Evolutionary conservation across 306 rosid genomes (phyloP), one percentile per base, ranked within the genome.

Genomic region (Quercus cerris): DNA sequence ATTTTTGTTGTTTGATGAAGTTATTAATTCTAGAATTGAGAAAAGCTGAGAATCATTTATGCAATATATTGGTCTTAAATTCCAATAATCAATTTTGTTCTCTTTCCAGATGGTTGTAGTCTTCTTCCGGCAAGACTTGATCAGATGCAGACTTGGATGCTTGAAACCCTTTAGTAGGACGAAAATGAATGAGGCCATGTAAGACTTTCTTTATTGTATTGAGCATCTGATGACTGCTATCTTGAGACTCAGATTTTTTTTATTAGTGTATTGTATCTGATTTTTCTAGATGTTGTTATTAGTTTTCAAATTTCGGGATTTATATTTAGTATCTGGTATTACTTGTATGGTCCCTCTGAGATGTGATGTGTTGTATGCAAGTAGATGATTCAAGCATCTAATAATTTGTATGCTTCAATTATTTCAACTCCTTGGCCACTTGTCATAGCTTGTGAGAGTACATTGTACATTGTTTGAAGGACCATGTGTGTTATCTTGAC

Each of bases 81-180:
- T 49, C 17, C 54, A 46, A 10, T 9, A 63, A 9, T 78, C 19
- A 25, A 18, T 62, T 46, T 81, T 81, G 33, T 81, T 75, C 72
- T n/a, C 62, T 64, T 67, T 89, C 84, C 84, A 87, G 89, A 71
- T 81, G 82, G 86, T 10, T 31, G 11, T 49, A 58, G 14, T 70
- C 33, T 61, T 84, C 38, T 58, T 84, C 49, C 46, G 46, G 73
- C 33, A 17, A 72, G 3, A 52, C 71, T 70, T 63, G 75, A 27
- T 38, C 62, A 56, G 59, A 55, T 57, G 75, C 73, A 70, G 81
- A 78, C 20, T 76, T 82, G 81, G 78, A 78, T 71, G 77, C 74
- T 70, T 20, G 78, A 75, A 75, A 77, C 82, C 41, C 73, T 52
- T 55, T 57, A 10, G 59, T 10, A 63, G 78, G 75, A 73, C 27